Conservation (phyloP, 225 moss, liverwort and hornwort species). For the Marchantia polymorpha region DNA sequence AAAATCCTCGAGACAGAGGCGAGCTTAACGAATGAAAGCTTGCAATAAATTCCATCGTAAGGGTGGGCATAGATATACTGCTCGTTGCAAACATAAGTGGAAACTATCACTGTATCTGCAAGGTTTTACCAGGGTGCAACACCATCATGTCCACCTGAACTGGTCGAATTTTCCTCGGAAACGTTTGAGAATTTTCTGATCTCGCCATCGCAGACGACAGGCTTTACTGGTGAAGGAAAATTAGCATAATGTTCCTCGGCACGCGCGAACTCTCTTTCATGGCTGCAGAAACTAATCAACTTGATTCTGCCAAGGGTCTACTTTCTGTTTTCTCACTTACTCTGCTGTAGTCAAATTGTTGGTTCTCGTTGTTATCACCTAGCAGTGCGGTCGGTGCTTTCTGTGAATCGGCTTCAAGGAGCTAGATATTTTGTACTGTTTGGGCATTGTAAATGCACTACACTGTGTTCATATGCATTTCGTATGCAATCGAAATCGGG, state of each 20-base stretch:
- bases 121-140: too few species aligned
- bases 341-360: background rate
- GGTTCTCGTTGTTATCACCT: background rate
- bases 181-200: too few species aligned
- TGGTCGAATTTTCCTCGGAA: too few species aligned
- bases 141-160: too few species aligned
- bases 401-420: background rate
- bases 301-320: background rate
- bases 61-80: too few species aligned
- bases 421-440: background rate
- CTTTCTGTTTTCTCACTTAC: background rate
- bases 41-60: too few species aligned
- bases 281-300: background rate
- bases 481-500: background rate
- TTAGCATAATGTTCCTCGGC: too few species aligned
- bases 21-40: too few species aligned
- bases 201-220: too few species aligned
- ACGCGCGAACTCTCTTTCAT: background rate
- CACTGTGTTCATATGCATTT: background rate
- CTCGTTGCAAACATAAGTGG: too few species aligned
- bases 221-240: too few species aligned
- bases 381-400: background rate
- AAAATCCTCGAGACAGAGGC: background rate
- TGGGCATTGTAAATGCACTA: background rate
- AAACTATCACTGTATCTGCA: too few species aligned